These are phyloP conservation scores for Ceratocystis ficicola DNA, from an alignment of 2,329 filamentous ascomycete species.

Conservation along the genomic window DNA sequence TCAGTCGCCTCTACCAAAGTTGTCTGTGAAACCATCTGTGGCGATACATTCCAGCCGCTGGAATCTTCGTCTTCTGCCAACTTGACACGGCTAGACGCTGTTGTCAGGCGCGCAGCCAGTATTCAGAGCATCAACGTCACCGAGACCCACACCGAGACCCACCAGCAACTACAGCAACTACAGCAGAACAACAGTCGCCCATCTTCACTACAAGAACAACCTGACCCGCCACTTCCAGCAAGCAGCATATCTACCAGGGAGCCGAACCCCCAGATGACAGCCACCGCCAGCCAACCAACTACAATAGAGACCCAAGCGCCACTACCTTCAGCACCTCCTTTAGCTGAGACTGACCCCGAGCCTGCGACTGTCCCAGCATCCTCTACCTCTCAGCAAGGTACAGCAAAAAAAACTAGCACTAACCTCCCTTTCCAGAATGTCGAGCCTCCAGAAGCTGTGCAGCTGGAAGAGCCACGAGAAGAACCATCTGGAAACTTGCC, in stretches of 20 bases:
- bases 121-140: conserved; percentile 25
- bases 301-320: neutral
- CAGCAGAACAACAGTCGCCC: neutral
- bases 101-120: conserved; percentile 24
- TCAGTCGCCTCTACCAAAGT: conserved; percentile 48
- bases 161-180: no score
- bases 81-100: conserved; percentile 39
- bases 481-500: neutral
- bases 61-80: conserved; percentile 36
- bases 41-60: conserved; percentile 40
- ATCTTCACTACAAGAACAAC: neutral
- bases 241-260: neutral
- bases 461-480: neutral
- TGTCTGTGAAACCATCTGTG: conserved; percentile 48
- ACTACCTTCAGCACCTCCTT: neutral
- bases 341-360: no score
- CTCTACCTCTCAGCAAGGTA: no score
- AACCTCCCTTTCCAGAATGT: no score
- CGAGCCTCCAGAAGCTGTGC: neutral
- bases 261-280: neutral
- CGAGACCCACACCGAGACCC: neutral
- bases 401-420: no score
- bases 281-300: neutral
- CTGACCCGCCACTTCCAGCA: neutral
- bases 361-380: no score